phyloP scores from a whole-genome alignment of 306 rosid genomes.

The Nissolia schottii region DNA sequence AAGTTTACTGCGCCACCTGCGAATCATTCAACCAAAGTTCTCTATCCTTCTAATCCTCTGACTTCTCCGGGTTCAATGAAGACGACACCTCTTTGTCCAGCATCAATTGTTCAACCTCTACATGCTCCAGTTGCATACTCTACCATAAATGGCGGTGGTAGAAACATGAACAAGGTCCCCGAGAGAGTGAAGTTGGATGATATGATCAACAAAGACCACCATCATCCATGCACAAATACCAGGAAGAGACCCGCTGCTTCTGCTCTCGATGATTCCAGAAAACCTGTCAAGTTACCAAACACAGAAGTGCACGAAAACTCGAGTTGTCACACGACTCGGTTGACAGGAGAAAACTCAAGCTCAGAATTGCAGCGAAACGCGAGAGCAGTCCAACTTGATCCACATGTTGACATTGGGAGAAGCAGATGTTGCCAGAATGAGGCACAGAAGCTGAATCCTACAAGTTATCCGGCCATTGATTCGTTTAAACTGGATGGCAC shows the following conservation, averaged over 20 bases:
- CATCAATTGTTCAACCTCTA: constrained; percentile 43
- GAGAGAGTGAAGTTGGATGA: constrained; percentile 52
- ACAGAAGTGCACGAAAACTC: constrained; percentile 42
- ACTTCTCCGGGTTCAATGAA: constrained; percentile 42
- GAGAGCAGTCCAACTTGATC: constrained; percentile 30
- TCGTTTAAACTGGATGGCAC: constrained; percentile 36
- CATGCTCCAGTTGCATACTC: constrained; percentile 36
- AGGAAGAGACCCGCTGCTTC: constrained; percentile 40
- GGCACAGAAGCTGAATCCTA: constrained; percentile 30
- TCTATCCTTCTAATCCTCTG: constrained; percentile 37
- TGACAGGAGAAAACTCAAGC: constrained; percentile 26
- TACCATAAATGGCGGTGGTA: constrained; percentile 28
- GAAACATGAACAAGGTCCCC: constrained; percentile 34
- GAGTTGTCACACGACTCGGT: constrained; percentile 29
- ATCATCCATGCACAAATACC: constrained; percentile 43
- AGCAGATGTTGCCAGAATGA: constrained; percentile 35
- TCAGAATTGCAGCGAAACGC: constrained; percentile 31
- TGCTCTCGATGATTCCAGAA: constrained; percentile 46
- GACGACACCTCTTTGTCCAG: constrained; percentile 29
- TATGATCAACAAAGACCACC: constrained; percentile 40
- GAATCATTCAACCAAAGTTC: constrained; percentile 43
- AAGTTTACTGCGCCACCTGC: constrained; percentile 36
- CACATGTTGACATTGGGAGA: constrained; percentile 33
- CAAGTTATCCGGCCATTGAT: constrained; percentile 33
- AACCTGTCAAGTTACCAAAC: constrained; percentile 33